These are phyloP conservation scores for Macrolepiota dolichaula DNA, from an alignment of 768 basidiomycete genomes.

Conservation along the genomic window DNA sequence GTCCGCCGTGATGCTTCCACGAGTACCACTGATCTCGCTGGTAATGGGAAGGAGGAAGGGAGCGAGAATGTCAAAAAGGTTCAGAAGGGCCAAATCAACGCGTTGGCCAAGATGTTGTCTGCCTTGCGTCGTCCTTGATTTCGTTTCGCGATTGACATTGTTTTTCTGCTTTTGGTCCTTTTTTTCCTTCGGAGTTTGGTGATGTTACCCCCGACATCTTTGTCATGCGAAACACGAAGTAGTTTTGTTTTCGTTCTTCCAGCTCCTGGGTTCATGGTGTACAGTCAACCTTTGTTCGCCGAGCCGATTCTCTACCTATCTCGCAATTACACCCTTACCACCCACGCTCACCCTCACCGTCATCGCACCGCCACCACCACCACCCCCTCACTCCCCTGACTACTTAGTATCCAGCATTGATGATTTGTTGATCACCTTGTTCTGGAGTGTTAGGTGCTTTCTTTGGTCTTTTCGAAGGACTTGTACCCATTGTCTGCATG, in stretches of 20 bases:
- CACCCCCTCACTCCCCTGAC: neutral
- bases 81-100: constrained; percentile 86
- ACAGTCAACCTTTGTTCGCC: constrained; percentile 2
- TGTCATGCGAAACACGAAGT: constrained; percentile 11
- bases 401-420: constrained; percentile 8
- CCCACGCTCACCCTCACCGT: neutral
- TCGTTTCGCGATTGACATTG: constrained; percentile 7
- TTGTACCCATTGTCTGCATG: constrained; percentile 12
- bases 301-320: neutral
- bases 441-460: constrained; percentile 11
- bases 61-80: constrained; percentile 55
- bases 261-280: neutral
- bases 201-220: constrained; percentile 10
- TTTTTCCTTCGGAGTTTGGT: constrained; percentile 12
- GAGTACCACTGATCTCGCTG: constrained; percentile 69
- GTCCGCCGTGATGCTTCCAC: constrained; percentile 64
- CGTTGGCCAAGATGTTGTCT: constrained; percentile 89
- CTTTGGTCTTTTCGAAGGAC: constrained; percentile 11
- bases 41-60: constrained; percentile 39
- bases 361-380: neutral
- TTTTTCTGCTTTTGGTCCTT: constrained; percentile 3
- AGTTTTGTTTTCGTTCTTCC: neutral
- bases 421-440: constrained; percentile 9
- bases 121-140: constrained; percentile 54
- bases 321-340: neutral